These are phyloP conservation scores for Solanum verrucosum DNA, from an alignment of 257 asterid species.

Conservation along the genomic window DNA sequence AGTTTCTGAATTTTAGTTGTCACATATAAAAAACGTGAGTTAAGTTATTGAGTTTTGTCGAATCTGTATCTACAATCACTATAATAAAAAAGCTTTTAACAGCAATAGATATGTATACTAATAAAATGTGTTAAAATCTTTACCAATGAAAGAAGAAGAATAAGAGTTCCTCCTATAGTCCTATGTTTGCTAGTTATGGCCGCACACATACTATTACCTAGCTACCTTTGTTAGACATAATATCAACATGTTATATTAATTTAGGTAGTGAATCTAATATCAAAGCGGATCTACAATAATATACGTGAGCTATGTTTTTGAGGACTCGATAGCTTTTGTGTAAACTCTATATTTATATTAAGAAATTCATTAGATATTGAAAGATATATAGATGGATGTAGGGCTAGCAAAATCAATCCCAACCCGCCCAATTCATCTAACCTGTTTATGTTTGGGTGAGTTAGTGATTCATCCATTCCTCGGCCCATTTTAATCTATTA, in stretches of 20 bases:
- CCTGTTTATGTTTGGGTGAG: not conserved
- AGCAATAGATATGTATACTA: too few species aligned
- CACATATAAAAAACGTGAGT: not conserved
- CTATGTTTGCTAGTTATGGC: not conserved
- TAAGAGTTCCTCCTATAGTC: not conserved
- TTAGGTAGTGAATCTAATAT: not conserved
- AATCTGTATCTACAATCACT: fast-evolving
- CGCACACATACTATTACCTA: not conserved
- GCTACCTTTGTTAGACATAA: not conserved
- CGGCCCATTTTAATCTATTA: too few species aligned
- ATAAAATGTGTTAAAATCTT: too few species aligned
- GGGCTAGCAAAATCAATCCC: not conserved
- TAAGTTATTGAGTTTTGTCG: not conserved
- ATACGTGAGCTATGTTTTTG: not conserved
- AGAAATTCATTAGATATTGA: not conserved
- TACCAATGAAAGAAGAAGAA: not conserved
- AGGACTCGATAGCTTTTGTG: not conserved
- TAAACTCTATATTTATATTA: too few species aligned
- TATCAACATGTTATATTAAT: not conserved
- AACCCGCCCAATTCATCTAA: not conserved
- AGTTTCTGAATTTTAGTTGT: too few species aligned
- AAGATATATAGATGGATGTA: too few species aligned
- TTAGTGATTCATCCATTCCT: too few species aligned
- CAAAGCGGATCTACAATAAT: not conserved
- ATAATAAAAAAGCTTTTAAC: too few species aligned